Base-by-base conservation (phyloP, 768 basidiomycete genomes). In the Melanogaster broomeanus region DNA sequence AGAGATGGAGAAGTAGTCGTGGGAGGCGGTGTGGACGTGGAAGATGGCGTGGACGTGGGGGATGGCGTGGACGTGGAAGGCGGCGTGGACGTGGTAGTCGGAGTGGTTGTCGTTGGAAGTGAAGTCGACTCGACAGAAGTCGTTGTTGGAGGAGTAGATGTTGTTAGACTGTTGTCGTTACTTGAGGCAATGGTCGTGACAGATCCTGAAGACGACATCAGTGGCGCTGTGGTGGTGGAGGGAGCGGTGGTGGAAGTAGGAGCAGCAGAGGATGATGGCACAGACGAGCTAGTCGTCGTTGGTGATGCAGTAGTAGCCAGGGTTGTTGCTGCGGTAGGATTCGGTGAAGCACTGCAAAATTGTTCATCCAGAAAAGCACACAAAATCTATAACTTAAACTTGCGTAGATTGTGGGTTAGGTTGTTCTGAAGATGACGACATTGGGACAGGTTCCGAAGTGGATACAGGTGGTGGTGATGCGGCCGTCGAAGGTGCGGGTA, bases 401-500 rank as follows among this genome's bases (percentile, higher is more conserved):
- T 51, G 71, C 68, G 49, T 52, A 40, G 58, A 55, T 42, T 53
- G 28, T 28, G 49, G 46, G 22, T 49, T 48, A 35, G 61, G 45
- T 25, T 57, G 52, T 37, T 48, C 11, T 25, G 54, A 55, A 40
- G 33, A 49, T 40, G 56, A 35, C 13, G 56, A 53, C 12, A 42
- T 53, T 39, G 56, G 39, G 27, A 53, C 45, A 42, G 62, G 30
- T 52, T 43, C 39, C 42, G 55, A 45, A 25, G 42, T 42, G 21
- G 59, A 52, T 27, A n/a, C n/a, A n/a, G 27, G n/a, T n/a, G 42
- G 39, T 3, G 65, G 44, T 19, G 63, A 46, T 21, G 60, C 43
- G 30, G 61, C 42, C 27, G 65, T 62, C 44, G 68, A 52, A 18
- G 66, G 52, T 35, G 62, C 55, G 33, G 59, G n/a, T n/a, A 53